Evolutionary conservation across 1,284 basidiomycete genomes (phyloP).

Genomic region (Mycena sp.): DNA sequence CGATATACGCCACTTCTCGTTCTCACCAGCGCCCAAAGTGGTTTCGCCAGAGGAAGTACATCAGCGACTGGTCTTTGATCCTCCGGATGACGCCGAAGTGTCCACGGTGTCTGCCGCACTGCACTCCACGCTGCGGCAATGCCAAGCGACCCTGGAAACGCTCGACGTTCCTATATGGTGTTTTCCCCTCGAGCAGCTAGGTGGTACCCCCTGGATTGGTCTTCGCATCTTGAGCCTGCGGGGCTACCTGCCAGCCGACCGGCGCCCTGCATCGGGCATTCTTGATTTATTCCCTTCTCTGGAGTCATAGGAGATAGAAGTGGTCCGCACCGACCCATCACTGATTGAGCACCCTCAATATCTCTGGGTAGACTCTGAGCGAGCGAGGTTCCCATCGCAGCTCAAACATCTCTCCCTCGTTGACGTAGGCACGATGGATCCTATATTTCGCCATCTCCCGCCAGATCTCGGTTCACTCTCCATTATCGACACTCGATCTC

Average conservation of each 20-base stretch:
- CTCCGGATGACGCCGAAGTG: not conserved
- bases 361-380: not conserved
- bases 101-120: not conserved
- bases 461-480: slow-evolving; percentile 2
- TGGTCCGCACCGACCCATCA: slow-evolving; percentile 5
- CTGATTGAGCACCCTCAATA: slow-evolving; percentile 1
- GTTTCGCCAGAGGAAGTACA: not conserved
- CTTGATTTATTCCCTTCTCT: slow-evolving; percentile 4
- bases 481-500: slow-evolving; percentile 7
- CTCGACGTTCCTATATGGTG: slow-evolving; percentile 8
- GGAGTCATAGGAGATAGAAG: slow-evolving; percentile 2
- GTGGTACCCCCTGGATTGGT: not conserved
- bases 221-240: slow-evolving; percentile 2
- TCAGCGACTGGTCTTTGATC: not conserved
- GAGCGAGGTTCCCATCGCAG: slow-evolving; percentile 1
- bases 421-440: slow-evolving; percentile 5
- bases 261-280: not conserved
- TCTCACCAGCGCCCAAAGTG: not conserved
- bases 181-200: slow-evolving; percentile 3
- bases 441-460: slow-evolving; percentile 7
- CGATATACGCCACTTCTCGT: not conserved
- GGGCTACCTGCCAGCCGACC: slow-evolving; percentile 6
- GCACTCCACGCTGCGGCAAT: not conserved
- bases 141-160: not conserved
- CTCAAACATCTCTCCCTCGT: slow-evolving; percentile 6